A percentile compares a stretch with the other conserved stretches of the same genome.
Conservation (phyloP, 176 grass and related monocot genomes). For the Cenchrus purpureus region DNA sequence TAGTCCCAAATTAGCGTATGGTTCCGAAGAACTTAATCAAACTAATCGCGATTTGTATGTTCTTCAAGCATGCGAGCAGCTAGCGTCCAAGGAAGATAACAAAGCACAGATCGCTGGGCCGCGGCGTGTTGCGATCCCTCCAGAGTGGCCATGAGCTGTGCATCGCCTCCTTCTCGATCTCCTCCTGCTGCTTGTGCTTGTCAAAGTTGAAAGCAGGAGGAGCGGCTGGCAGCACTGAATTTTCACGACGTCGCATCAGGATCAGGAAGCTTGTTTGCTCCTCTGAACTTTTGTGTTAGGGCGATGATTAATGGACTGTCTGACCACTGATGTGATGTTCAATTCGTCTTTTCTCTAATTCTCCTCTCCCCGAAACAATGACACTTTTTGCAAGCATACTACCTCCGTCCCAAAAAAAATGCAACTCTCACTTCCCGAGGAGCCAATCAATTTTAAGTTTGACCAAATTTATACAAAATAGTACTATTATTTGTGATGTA, state of each 20-base stretch:
- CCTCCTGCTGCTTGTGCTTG: not conserved
- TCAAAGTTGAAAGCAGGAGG: not conserved
- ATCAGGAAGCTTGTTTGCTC: not conserved
- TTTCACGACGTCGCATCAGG: not conserved
- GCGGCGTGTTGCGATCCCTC: not conserved
- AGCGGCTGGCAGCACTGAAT: not conserved
- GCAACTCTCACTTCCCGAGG: too few relatives aligned
- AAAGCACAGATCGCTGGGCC: conserved; percentile 25
- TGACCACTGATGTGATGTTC: conserved; percentile 11
- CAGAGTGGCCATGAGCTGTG: conserved; percentile 27
- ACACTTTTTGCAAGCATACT: not conserved
- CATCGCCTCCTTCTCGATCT: not conserved
- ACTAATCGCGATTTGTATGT: not conserved
- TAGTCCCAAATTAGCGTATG: conserved; percentile 28
- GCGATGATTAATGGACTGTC: not conserved
- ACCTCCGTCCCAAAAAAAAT: too few relatives aligned
- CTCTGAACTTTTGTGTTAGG: not conserved
- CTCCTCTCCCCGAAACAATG: not conserved
- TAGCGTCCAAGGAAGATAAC: conserved; percentile 17
- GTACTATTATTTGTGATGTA: too few relatives aligned
- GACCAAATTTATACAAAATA: too few relatives aligned
- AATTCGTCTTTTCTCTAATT: not conserved
- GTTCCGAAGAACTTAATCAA: not conserved
- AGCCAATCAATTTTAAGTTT: too few relatives aligned
- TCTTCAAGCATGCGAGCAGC: not conserved